phyloP scores from a whole-genome alignment of 176 grass and related monocot species.

The Canna indica region DNA sequence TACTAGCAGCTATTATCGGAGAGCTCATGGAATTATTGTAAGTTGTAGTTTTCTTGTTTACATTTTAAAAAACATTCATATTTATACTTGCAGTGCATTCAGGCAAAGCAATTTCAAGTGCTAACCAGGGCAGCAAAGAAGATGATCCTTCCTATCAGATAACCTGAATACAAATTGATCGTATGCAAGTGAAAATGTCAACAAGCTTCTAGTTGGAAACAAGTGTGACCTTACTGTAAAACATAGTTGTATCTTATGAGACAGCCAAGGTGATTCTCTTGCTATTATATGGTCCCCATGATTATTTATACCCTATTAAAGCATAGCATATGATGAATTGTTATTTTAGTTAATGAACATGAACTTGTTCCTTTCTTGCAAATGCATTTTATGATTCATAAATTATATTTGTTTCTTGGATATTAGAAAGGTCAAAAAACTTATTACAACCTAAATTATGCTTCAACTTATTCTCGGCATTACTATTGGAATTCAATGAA shows the following conservation, averaged over 20 bases:
- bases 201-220: slow-evolving; percentile 88
- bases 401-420: not conserved
- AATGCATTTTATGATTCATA: not conserved
- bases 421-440: not conserved
- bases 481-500: too few relatives aligned
- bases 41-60: slow-evolving; percentile 1
- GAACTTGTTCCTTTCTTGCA: not conserved
- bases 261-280: slow-evolving; percentile 49
- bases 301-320: not conserved
- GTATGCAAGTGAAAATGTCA: slow-evolving; percentile 73
- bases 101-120: not conserved
- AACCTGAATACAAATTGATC: slow-evolving; percentile 30
- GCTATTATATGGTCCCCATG: not conserved
- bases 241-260: slow-evolving; percentile 61
- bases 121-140: not conserved
- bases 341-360: not conserved
- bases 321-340: not conserved
- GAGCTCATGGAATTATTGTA: slow-evolving; percentile 93
- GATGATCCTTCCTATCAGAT: not conserved
- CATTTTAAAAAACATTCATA: too few relatives aligned
- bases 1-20: slow-evolving; percentile 85
- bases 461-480: not conserved
- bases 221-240: slow-evolving; percentile 57
- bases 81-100: too few relatives aligned
- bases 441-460: not conserved